These are phyloP conservation scores for Nectriaceae sp. DNA, from an alignment of 2,329 filamentous ascomycete species.

Conservation along the genomic window DNA sequence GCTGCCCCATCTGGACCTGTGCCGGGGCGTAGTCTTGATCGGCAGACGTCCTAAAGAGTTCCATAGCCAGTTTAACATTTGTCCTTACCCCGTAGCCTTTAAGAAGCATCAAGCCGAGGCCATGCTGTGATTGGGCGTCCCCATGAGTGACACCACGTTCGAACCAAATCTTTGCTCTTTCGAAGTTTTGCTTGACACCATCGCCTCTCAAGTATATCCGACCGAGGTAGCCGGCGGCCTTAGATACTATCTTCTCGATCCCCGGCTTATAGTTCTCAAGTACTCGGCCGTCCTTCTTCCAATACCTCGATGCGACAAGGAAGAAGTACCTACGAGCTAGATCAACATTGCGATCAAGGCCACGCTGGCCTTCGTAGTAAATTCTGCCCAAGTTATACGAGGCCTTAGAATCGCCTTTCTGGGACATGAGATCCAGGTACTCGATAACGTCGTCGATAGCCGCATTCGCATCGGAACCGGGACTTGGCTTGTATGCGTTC, in stretches of 20 bases:
- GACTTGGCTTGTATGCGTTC: constrained; percentile 73
- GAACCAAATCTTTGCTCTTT: constrained; percentile 80
- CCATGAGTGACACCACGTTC: constrained; percentile 73
- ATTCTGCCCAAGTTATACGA: constrained; percentile 84
- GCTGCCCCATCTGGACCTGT: constrained; percentile 78
- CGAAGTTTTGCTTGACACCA: constrained; percentile 76
- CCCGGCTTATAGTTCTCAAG: constrained; percentile 68
- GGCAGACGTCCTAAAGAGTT: constrained; percentile 76
- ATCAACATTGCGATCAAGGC: constrained; percentile 70
- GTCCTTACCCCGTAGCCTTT: constrained; percentile 72
- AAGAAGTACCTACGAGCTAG: constrained; percentile 81
- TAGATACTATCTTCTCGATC: constrained; percentile 77
- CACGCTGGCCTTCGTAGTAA: constrained; percentile 83
- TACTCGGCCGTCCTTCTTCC: constrained; percentile 75
- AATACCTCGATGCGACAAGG: constrained; percentile 77
- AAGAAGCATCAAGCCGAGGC: constrained; percentile 80
- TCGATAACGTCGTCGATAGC: constrained; percentile 93
- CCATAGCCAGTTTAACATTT: constrained; percentile 71
- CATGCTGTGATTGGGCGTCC: constrained; percentile 83
- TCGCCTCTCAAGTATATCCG: constrained; percentile 90
- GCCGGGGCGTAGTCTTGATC: constrained; percentile 80
- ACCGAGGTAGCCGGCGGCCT: constrained; percentile 84
- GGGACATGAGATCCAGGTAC: constrained; percentile 86
- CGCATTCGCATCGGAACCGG: constrained; percentile 79
- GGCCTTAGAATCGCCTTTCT: constrained; percentile 86